These are phyloP conservation scores for Microdochium paspali DNA, from an alignment of 2,329 filamentous ascomycete species.

Conservation along the genomic window DNA sequence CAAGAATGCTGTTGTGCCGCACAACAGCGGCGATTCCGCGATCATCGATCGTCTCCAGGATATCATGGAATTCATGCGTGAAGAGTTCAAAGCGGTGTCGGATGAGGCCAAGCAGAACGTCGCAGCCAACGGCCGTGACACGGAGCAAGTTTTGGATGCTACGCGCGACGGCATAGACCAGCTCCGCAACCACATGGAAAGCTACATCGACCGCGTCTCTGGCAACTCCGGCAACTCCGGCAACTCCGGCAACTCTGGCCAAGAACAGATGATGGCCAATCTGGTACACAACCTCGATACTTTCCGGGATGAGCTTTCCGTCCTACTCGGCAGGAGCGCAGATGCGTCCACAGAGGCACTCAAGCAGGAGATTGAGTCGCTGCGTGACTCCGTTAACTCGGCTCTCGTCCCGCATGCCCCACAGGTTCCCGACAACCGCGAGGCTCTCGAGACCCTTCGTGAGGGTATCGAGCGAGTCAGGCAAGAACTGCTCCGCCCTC, in stretches of 20 bases:
- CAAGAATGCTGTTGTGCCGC: slow-evolving; percentile 29
- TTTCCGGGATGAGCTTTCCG: slow-evolving; percentile 58
- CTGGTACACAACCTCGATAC: slow-evolving; percentile 56
- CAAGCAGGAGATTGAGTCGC: slow-evolving; percentile 71
- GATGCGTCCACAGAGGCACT: slow-evolving; percentile 57
- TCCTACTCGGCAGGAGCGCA: slow-evolving; percentile 41
- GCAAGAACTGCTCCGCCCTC: slow-evolving; percentile 59
- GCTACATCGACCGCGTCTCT: slow-evolving; percentile 64
- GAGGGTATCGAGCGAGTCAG: slow-evolving; percentile 68
- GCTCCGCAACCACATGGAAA: slow-evolving; percentile 70
- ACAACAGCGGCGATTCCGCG: slow-evolving; percentile 33
- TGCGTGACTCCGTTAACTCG: slow-evolving; percentile 68
- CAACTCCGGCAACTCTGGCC: slow-evolving; percentile 56
- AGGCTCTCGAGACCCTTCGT: slow-evolving; percentile 61
- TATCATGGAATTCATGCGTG: slow-evolving; percentile 50
- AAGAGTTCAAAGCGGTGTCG: slow-evolving; percentile 50
- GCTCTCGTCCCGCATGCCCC: slow-evolving; percentile 52
- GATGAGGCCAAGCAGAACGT: slow-evolving; percentile 69
- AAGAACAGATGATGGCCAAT: slow-evolving; percentile 69
- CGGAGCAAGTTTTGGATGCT: slow-evolving; percentile 80
- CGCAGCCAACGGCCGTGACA: slow-evolving; percentile 68
- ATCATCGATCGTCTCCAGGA: slow-evolving; percentile 51
- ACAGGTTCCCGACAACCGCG: slow-evolving; percentile 38
- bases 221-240: too few species aligned
- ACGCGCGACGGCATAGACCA: slow-evolving; percentile 81